Evolutionary conservation across 768 basidiomycete genomes (phyloP).

Genomic region (Auricularia sp.): DNA sequence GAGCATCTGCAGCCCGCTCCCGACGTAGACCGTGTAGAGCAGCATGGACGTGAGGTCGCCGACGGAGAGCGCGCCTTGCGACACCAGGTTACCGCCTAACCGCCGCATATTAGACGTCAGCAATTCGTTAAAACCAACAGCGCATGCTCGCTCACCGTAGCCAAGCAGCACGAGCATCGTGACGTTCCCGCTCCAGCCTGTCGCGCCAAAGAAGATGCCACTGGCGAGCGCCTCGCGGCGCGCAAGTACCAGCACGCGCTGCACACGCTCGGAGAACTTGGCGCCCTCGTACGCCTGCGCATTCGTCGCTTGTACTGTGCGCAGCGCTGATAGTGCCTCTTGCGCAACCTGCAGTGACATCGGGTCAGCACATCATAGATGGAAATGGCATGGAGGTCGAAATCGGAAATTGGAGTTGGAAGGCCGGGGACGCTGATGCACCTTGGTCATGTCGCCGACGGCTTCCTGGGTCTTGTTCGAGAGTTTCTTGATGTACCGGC

Average conservation of each 20-base stretch:
- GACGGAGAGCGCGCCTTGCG: slow-evolving; percentile 77
- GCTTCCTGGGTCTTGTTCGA: slow-evolving; percentile 91
- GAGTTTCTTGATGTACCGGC: slow-evolving; percentile 85
- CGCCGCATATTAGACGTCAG: no score
- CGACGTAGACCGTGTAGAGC: slow-evolving; percentile 85
- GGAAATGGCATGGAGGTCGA: neutral
- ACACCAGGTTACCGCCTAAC: slow-evolving; percentile 82
- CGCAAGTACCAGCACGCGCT: slow-evolving; percentile 59
- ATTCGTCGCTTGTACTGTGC: slow-evolving; percentile 89
- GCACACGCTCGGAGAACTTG: slow-evolving; percentile 62
- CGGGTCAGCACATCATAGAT: no score
- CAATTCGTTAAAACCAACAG: neutral
- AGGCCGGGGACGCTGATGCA: slow-evolving; percentile 7
- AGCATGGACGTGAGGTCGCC: slow-evolving; percentile 85
- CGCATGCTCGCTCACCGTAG: slow-evolving; percentile 50
- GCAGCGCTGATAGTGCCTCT: slow-evolving; percentile 77
- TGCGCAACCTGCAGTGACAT: slow-evolving; percentile 52
- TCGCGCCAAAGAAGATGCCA: slow-evolving; percentile 87
- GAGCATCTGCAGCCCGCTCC: slow-evolving; percentile 68
- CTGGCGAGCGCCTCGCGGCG: slow-evolving; percentile 82
- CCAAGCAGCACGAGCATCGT: slow-evolving; percentile 81
- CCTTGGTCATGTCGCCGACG: slow-evolving; percentile 88
- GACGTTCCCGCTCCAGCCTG: slow-evolving; percentile 88
- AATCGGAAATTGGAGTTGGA: neutral
- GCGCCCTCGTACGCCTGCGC: slow-evolving; percentile 65